phyloP scores from a whole-genome alignment of 495 filamentous ascomycete genomes.

The Amorphotheca resinae region DNA sequence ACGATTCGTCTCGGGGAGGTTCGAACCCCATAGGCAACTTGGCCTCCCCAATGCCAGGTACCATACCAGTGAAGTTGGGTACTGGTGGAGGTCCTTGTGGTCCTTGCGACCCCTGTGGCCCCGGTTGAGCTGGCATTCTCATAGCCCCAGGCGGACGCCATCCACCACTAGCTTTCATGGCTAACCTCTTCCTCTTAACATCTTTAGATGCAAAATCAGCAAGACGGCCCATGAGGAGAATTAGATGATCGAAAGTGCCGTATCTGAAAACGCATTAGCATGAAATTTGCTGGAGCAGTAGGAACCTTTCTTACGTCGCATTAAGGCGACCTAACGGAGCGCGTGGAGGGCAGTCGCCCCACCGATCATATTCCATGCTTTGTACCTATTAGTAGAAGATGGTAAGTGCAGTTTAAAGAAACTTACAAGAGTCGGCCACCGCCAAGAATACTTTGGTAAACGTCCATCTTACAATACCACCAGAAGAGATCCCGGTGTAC shows the following conservation, averaged over 20 bases:
- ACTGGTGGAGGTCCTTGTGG: constrained; percentile 5
- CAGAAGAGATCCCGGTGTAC: constrained; percentile 82
- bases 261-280: constrained; percentile 32
- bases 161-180: constrained; percentile 28
- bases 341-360: constrained; percentile 76
- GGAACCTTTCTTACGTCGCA: constrained; percentile 49
- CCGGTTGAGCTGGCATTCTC: constrained; percentile 8
- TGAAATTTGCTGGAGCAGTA: too few relatives aligned
- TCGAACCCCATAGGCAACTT: constrained; percentile 44
- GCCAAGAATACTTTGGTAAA: constrained; percentile 80
- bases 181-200: constrained; percentile 60
- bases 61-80: constrained; percentile 47
- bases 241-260: constrained; percentile 74
- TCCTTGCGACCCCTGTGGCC: background rate
- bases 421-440: constrained; percentile 74
- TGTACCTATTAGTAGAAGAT: constrained; percentile 14
- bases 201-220: constrained; percentile 72
- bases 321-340: constrained; percentile 66
- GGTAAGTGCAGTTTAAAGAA: background rate
- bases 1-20: constrained; percentile 26
- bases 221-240: constrained; percentile 72
- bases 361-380: constrained; percentile 68
- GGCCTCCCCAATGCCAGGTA: constrained; percentile 38
- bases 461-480: constrained; percentile 94
- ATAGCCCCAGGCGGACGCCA: constrained; percentile 12